Evolutionary conservation across 1,139 yeast genomes (phyloP), one percentile per base, ranked within the genome.

Genomic region (Hanseniaspora gamundiae): DNA sequence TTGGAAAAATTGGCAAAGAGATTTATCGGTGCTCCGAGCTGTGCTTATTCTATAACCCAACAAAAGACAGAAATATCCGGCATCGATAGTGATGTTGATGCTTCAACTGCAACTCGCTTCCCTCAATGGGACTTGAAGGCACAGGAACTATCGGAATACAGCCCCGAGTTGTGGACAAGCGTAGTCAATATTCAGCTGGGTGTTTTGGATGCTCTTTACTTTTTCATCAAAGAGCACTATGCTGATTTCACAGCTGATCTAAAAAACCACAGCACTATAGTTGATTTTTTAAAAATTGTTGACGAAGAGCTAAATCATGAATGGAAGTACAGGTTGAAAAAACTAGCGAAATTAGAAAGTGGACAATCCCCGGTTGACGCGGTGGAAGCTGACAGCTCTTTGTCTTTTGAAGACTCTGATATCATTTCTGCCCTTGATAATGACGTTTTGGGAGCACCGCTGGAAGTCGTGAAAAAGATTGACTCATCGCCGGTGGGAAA

Each of bases 131-230:
- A 65, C 40, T 48, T 56, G 2, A 51, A 57, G 13, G 53, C 63
- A 7, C 45, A 47, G 4, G 50, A 57, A 33, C 57, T 60, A 21
- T 59, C 61, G 4, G 57, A 61, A 2, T 51, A 68, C 21, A 75
- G 74, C 46, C 42, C 42, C 3, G 29, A 36, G 7, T 6, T 14
- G 24, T 71, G 76, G 82, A 67, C 76, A 56, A 67, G 73, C 65
- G 68, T 78, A 59, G 72, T 78, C 52, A 73, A 80, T 57, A 83
- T 87, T 45, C 95, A 87, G 56, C 72, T 82, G 44, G 94, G 94
- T 42, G 78, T 87, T 38, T 67, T 87, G 49, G 94, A 85, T 57
- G 85, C 87, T 1, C 67, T 86, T 47, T 74, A 78, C 42, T 73
- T 80, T 35, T 71, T 94, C 62, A 75, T 86, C 21, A 73, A 76